These are phyloP conservation scores for Lactarius tabidus DNA, from an alignment of 768 basidiomycete species.

Conservation along the genomic window DNA sequence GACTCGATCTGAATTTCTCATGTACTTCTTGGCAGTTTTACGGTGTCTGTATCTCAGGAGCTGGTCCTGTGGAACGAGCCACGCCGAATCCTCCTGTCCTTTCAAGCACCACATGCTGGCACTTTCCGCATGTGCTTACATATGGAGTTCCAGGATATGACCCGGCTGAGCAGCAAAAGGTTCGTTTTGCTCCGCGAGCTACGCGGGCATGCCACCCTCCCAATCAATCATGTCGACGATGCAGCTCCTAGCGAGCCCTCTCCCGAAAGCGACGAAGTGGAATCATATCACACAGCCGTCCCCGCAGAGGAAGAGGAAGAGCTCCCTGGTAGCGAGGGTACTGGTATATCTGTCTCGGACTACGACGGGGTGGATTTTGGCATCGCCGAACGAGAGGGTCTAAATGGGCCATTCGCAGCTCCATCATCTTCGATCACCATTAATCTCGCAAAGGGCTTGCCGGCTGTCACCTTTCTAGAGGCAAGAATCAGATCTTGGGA, in stretches of 20 bases:
- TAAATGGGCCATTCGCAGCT: slow-evolving; percentile 23
- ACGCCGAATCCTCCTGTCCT: slow-evolving; percentile 1
- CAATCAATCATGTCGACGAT: neutral
- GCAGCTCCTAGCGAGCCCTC: neutral
- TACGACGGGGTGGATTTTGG: slow-evolving; percentile 47
- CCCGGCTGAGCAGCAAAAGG: neutral
- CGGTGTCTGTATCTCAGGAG: neutral
- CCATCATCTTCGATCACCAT: slow-evolving; percentile 17
- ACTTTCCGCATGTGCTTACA: neutral
- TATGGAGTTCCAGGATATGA: slow-evolving; percentile 4
- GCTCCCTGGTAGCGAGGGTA: slow-evolving; percentile 44
- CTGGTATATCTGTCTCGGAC: slow-evolving; percentile 35
- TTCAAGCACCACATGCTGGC: slow-evolving; percentile 3
- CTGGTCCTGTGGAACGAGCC: neutral
- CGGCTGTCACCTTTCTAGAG: slow-evolving; percentile 17
- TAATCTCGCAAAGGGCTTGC: slow-evolving; percentile 10
- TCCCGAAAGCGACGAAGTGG: neutral
- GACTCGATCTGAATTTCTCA: neutral
- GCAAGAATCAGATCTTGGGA: slow-evolving; percentile 9
- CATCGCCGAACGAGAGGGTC: slow-evolving; percentile 39
- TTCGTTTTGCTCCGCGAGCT: slow-evolving; percentile 10
- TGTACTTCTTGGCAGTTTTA: neutral
- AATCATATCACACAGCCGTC: neutral
- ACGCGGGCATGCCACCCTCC: neutral
- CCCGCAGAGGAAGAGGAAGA: slow-evolving; percentile 7